Base-by-base conservation (phyloP, 306 rosid species). In the Bauhinia variegata region DNA sequence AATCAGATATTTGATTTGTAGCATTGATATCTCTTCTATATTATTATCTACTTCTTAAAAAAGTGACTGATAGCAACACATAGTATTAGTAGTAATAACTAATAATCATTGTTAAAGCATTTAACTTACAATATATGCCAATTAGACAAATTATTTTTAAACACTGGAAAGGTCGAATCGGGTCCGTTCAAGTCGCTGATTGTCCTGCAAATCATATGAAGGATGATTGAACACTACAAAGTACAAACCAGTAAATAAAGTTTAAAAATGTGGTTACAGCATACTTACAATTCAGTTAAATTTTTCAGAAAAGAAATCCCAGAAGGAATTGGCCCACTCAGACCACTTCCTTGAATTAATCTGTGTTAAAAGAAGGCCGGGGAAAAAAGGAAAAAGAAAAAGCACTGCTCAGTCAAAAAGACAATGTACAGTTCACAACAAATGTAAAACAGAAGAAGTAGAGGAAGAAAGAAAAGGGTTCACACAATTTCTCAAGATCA, bases 251-350 rank as follows among this genome's bases (percentile, higher is more conserved):
- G 12, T 14, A 41, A 41, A 11, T 10, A 8, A 9, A 11, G 8
- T 49, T 14, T n/a, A n/a, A n/a, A n/a, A n/a, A n/a, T n/a, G n/a
- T 19, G 18, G 11, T 9, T 32, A 55, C 43, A 52, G 11, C 13
- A 58, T n/a, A 80, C 88, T 70, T 13, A 84, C 88, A 84, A 2
- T 64, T 84, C 83, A 4, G 64, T 33, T 50, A 84, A 63, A 0
- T 31, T 65, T 11, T 66, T 66, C 83, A 80, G 73, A 37, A 0
- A 23, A 61, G 73, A 63, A 52, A 84, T 80, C 61, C 58, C 62
- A 3, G 34, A n/a, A 70, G 85, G 88, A 77, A 84, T 80, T 42
- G 83, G 85, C 44, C 88, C 85, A 1, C 41, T 80, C 76, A 84
- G 59, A 14, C 88, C 85, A 52, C 83, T 77, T 5, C 73, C 88